phyloP scores from a whole-genome alignment of 176 grass and related monocot species.

The bread wheat (Triticum aestivum) region DNA sequence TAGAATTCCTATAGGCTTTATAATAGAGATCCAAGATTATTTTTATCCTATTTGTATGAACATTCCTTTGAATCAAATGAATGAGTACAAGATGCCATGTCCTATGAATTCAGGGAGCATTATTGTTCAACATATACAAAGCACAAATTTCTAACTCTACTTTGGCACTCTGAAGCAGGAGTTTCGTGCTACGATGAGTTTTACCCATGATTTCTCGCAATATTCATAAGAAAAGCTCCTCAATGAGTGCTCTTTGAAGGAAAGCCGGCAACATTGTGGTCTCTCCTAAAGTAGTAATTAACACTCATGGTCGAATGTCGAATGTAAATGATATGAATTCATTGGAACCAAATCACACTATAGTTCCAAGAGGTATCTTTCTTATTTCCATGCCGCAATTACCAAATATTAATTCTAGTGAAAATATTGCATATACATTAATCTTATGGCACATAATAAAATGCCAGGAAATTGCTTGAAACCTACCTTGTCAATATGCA shows the following conservation, averaged over 20 bases:
- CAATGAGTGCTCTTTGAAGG: neutral
- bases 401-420: neutral
- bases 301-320: neutral
- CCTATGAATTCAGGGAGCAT: neutral
- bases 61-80: neutral
- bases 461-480: too few relatives aligned
- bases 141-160: neutral
- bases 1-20: too few relatives aligned
- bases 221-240: neutral
- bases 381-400: neutral
- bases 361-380: neutral
- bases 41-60: neutral
- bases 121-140: neutral
- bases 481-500: too few relatives aligned
- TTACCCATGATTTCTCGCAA: neutral
- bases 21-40: too few relatives aligned
- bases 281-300: neutral
- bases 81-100: neutral
- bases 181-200: too few relatives aligned
- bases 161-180: too few relatives aligned
- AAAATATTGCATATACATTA: neutral
- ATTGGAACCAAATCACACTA: neutral
- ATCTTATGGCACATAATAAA: neutral
- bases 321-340: neutral
- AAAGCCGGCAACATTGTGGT: neutral